Percentiles rank a stretch among this genome's conserved stretches.
Evolutionary conservation across 768 basidiomycete species (phyloP).

Genomic region (Naganishia vishniacii): DNA sequence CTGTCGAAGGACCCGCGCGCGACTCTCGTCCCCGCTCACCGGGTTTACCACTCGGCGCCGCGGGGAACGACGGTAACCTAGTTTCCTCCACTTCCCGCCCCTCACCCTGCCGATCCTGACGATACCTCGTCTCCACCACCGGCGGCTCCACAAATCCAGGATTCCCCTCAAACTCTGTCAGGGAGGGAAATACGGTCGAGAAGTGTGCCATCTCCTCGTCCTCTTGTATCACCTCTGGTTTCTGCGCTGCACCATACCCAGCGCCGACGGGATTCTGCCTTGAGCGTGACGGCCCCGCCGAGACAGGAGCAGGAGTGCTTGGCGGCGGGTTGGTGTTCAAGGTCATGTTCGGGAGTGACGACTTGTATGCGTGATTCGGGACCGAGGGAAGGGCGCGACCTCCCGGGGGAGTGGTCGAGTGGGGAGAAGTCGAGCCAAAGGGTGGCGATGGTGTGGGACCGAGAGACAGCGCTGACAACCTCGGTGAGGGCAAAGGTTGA

Average conservation of each 20-base stretch:
- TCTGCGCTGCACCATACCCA: neutral
- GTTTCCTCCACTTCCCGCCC: no score
- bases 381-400: neutral
- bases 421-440: neutral
- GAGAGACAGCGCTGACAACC: no score
- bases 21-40: neutral
- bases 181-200: conserved; percentile 41
- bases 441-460: no score
- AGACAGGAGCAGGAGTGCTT: neutral
- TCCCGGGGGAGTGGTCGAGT: neutral
- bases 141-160: conserved; percentile 20
- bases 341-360: neutral
- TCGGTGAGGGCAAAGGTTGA: no score
- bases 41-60: neutral
- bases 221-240: conserved; percentile 13
- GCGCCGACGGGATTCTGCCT: neutral
- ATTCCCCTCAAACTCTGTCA: conserved; percentile 41
- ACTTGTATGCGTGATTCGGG: neutral
- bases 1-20: neutral
- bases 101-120: no score
- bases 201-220: conserved; percentile 40
- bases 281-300: neutral
- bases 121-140: neutral
- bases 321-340: neutral
- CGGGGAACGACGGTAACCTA: no score